A percentile compares a stretch with the other conserved stretches of the same genome.
Evolutionary conservation across 2,329 filamentous ascomycete species (phyloP).

Genomic region (Lojkania enalia): DNA sequence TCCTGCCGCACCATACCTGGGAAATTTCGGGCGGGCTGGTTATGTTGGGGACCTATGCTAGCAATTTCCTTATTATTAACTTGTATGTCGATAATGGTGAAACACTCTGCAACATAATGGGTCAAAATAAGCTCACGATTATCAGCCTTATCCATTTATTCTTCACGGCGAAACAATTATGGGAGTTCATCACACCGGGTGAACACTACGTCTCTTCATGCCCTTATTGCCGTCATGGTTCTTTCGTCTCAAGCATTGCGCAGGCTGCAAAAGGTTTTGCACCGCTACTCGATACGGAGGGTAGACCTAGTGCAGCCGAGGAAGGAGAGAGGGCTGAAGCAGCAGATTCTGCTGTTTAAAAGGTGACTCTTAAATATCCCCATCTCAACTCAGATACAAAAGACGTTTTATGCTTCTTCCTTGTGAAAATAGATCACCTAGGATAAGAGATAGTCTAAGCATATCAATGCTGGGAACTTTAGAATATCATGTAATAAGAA

Average conservation of each 20-base stretch:
- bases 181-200: slow-evolving; percentile 18
- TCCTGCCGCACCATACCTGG: slow-evolving; percentile 12
- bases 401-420: too few relatives aligned
- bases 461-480: too few relatives aligned
- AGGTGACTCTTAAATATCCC: too few relatives aligned
- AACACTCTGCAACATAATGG: too few relatives aligned
- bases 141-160: slow-evolving; percentile 29
- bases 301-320: background rate
- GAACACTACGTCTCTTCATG: slow-evolving; percentile 24
- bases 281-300: slow-evolving; percentile 22
- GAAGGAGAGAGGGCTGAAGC: background rate
- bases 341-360: background rate
- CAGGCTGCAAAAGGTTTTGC: slow-evolving; percentile 21
- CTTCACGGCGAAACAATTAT: slow-evolving; percentile 23
- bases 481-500: too few relatives aligned
- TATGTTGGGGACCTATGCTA: slow-evolving; percentile 33
- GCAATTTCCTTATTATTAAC: slow-evolving; percentile 32
- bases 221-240: slow-evolving; percentile 28
- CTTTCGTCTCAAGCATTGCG: slow-evolving; percentile 16
- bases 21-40: slow-evolving; percentile 6
- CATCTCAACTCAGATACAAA: too few relatives aligned
- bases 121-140: background rate
- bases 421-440: too few relatives aligned
- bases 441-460: too few relatives aligned
- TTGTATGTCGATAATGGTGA: slow-evolving; percentile 19